Base-by-base conservation (phyloP, 2,329 filamentous ascomycete genomes). In the Phaeosphaeriaceae sp. region DNA sequence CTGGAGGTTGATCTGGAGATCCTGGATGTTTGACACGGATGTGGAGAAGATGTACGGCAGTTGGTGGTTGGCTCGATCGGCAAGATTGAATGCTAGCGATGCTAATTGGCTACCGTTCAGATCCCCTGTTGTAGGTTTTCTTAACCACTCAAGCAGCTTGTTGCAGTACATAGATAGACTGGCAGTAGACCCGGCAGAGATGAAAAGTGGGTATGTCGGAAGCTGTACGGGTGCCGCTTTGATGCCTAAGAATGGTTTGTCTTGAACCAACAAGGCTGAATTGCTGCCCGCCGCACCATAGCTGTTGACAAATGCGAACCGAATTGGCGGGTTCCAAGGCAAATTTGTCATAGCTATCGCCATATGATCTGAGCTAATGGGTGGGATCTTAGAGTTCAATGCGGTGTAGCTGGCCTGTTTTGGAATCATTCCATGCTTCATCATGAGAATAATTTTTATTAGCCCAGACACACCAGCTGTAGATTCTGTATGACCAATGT, bases 231-330 rank as follows among this genome's bases (percentile, higher is more conserved):
- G 18, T 6, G 7, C 18, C 34, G 34, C 26, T 8, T 7, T 15
- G 13, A 34, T 16, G 2, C 33, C 30, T 16, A 33, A 9, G 3
- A 16, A 15, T 15, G 21, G 5, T 20, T 12, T 17, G 6, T 60
- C 60, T 34, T 56, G 48, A 4, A 70, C 5, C 2, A 64, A 21
- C n/a, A 70, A 20, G 3, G 58, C 36, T 8, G 67, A 63, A 39
- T 73, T 73, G n/a, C 70, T 66, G n/a, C 71, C 71, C 9, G 67
- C 60, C 1, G 70, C 70, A 29, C 60, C 52, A 51, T 71, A 73
- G 42, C 67, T 72, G 49, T 73, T 74, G 18, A 74, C 21, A 7
- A 63, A 20, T 4, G 37, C 45, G 15, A 26, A 36, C 6, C 48
- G 44, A 11, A 70, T 37, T 29, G 64, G 47, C 0, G 67, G 60